These are phyloP conservation scores for Trichoderma citrinoviride DNA, from an alignment of 2,329 filamentous ascomycete species.

Conservation along the genomic window DNA sequence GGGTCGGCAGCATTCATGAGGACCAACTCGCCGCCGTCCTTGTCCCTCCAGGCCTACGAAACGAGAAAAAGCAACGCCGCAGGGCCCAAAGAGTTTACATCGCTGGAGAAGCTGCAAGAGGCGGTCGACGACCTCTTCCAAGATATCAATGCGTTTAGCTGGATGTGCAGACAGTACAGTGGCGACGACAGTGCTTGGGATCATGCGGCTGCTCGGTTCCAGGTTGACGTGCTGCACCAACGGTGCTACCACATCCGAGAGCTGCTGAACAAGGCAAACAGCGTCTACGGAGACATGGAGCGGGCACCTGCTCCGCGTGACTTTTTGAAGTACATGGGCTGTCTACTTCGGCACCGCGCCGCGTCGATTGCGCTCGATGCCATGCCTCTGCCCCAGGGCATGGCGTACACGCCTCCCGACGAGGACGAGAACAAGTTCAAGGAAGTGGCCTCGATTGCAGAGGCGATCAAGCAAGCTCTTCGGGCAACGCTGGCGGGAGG, in stretches of 20 bases:
- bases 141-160: constrained; percentile 27
- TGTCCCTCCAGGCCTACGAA: constrained; percentile 25
- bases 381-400: not conserved
- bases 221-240: constrained; percentile 25
- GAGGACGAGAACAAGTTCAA: constrained; percentile 15
- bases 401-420: constrained; percentile 4
- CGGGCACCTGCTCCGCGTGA: not conserved
- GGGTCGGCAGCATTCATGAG: constrained; percentile 26
- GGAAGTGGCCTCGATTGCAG: constrained; percentile 21
- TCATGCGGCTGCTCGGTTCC: constrained; percentile 21
- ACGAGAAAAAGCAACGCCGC: constrained; percentile 21
- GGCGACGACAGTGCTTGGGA: constrained; percentile 25
- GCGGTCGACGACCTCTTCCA: constrained; percentile 28
- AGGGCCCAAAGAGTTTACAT: constrained; percentile 19
- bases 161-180: constrained; percentile 23
- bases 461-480: constrained; percentile 10
- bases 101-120: constrained; percentile 25
- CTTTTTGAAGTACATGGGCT: constrained; percentile 13
- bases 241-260: constrained; percentile 20
- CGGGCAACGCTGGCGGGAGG: not conserved
- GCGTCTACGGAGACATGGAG: not conserved
- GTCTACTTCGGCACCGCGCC: constrained; percentile 21
- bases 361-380: constrained; percentile 14
- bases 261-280: constrained; percentile 21
- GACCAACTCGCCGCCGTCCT: constrained; percentile 25